Conservation (phyloP, 768 basidiomycete species). For the Suillus clintonianus region DNA sequence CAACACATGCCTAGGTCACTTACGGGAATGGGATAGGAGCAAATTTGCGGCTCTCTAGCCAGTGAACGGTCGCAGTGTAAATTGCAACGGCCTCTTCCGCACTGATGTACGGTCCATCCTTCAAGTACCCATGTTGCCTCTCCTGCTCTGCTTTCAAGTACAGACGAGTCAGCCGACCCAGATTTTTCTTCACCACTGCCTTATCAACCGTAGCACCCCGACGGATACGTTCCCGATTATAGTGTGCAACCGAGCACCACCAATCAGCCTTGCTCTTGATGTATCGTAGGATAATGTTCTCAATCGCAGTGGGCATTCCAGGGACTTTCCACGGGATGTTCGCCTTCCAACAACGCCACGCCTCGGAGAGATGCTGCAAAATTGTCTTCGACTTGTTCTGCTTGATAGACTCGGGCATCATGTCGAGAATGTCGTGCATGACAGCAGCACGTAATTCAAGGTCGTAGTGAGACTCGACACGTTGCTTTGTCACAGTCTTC, state of each 20-base stretch:
- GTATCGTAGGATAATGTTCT: constrained; percentile 98
- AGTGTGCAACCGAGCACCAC: constrained; percentile 98
- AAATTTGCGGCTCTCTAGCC: constrained; percentile 97
- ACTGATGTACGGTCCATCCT: constrained; percentile 98
- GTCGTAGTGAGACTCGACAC: constrained; percentile 98
- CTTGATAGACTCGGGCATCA: constrained; percentile 99
- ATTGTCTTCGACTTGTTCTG: constrained; percentile 99
- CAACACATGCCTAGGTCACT: constrained; percentile 25
- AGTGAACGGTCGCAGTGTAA: constrained; percentile 98
- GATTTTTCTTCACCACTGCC: constrained; percentile 98
- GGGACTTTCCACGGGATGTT: constrained; percentile 99
- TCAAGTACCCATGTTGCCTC: constrained; percentile 96
- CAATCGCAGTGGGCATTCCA: constrained; percentile 98
- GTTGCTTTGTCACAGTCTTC: constrained; percentile 98
- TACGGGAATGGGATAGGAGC: constrained; percentile 98
- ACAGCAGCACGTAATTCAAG: constrained; percentile 96
- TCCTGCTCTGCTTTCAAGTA: constrained; percentile 99
- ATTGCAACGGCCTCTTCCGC: constrained; percentile 99
- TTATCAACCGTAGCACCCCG: constrained; percentile 98
- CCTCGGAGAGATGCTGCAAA: constrained; percentile 95
- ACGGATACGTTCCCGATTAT: constrained; percentile 96
- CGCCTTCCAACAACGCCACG: constrained; percentile 97
- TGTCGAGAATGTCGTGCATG: constrained; percentile 99
- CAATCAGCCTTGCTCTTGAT: constrained; percentile 99
- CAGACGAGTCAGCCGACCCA: constrained; percentile 94